phyloP scores from a whole-genome alignment of 23 red algal species.

The Gracilariopsis chorda region DNA sequence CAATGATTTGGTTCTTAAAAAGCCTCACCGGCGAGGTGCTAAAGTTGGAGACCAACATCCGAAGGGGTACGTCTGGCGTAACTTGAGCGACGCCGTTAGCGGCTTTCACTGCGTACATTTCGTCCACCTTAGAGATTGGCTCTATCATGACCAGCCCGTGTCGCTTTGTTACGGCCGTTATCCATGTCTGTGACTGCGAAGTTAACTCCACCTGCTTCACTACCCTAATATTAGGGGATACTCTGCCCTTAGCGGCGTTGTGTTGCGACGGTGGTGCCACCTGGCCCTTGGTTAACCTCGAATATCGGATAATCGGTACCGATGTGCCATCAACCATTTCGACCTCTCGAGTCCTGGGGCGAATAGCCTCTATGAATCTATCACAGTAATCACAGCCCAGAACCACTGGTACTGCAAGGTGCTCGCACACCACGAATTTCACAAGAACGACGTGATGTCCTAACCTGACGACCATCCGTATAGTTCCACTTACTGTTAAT shows the following conservation, averaged over 20 bases:
- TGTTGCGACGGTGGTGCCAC: too few relatives aligned
- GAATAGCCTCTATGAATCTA: background rate
- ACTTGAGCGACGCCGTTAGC: background rate
- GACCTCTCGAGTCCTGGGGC: background rate
- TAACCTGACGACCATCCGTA: background rate
- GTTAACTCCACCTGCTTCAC: background rate
- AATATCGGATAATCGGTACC: background rate
- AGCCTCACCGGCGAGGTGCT: background rate
- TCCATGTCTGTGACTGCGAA: background rate
- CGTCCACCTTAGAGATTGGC: background rate
- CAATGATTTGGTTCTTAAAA: background rate
- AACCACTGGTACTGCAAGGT: background rate
- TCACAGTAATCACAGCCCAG: background rate
- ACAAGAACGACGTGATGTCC: background rate
- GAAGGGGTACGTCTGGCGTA: background rate
- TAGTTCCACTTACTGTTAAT: background rate
- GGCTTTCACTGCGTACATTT: background rate
- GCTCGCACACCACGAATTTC: background rate
- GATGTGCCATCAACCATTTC: background rate
- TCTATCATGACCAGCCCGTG: conserved; percentile 3
- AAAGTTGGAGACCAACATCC: conserved; percentile 8
- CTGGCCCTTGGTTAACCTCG: background rate
- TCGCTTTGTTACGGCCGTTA: background rate
- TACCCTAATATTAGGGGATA: background rate
- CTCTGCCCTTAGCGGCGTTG: background rate